Percentiles rank a stretch among this genome's conserved stretches.
phyloP scores from a whole-genome alignment of 2,329 filamentous ascomycete species.

The Trichoderma sp. region DNA sequence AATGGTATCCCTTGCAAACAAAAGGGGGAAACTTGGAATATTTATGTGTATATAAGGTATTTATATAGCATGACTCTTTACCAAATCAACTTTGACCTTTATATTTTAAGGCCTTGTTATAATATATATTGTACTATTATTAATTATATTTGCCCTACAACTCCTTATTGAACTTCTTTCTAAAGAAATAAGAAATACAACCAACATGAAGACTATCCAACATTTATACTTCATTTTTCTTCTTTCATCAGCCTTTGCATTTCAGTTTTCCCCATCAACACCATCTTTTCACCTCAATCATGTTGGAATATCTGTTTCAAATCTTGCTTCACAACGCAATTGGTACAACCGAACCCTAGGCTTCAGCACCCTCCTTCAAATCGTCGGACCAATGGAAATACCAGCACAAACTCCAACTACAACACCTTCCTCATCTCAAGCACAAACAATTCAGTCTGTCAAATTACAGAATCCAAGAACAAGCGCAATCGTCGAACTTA shows the following conservation, averaged over 20 bases:
- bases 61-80: background rate
- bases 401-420: background rate
- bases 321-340: background rate
- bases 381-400: background rate
- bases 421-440: background rate
- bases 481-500: background rate
- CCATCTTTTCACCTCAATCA: background rate
- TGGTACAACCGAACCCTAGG: background rate
- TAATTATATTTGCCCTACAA: too few species aligned
- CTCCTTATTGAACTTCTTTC: too few species aligned
- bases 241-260: background rate
- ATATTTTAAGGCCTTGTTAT: background rate
- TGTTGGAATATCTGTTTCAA: background rate
- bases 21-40: background rate
- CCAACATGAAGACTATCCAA: background rate
- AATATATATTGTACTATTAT: background rate
- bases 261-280: background rate
- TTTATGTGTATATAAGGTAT: background rate
- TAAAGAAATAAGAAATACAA: too few species aligned
- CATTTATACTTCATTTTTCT: background rate
- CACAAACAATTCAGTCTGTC: background rate
- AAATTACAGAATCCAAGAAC: background rate
- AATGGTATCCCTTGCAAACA: background rate
- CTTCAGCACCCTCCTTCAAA: background rate
- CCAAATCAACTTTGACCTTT: background rate